These are phyloP conservation scores for Candida maris DNA, from an alignment of 805 yeast species.

Conservation along the genomic window DNA sequence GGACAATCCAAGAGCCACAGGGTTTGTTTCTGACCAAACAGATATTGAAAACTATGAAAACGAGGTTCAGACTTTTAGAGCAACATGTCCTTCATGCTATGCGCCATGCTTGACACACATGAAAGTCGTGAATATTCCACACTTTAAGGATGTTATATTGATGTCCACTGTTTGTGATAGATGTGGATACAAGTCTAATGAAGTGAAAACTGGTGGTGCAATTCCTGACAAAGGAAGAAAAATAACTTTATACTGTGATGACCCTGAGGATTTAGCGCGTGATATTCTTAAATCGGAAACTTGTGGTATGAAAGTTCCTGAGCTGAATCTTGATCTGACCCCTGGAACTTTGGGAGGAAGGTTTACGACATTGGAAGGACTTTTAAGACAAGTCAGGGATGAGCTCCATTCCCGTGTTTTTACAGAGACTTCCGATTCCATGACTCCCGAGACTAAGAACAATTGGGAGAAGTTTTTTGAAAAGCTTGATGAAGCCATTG, in stretches of 20 bases:
- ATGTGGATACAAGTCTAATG: constrained; percentile 96
- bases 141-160: constrained; percentile 93
- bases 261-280: constrained; percentile 89
- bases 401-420: constrained; percentile 85
- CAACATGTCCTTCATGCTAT: constrained; percentile 89
- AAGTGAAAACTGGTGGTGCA: constrained; percentile 97
- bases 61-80: constrained; percentile 90
- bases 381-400: constrained; percentile 81
- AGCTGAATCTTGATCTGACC: constrained; percentile 81
- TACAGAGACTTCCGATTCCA: constrained; percentile 83
- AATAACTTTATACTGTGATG: constrained; percentile 71
- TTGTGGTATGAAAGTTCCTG: constrained; percentile 83
- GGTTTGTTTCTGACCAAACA: constrained; percentile 65
- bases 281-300: constrained; percentile 94
- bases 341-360: constrained; percentile 98
- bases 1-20: constrained; percentile 43
- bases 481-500: constrained; percentile 70
- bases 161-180: constrained; percentile 92
- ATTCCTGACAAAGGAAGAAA: constrained; percentile 82
- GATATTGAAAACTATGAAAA: constrained; percentile 82
- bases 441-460: constrained; percentile 72
- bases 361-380: constrained; percentile 95
- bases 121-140: constrained; percentile 96
- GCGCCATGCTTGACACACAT: constrained; percentile 85
- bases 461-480: constrained; percentile 83